phyloP scores from a whole-genome alignment of 306 rosid species.

The Dalbergia cochinchinensis region DNA sequence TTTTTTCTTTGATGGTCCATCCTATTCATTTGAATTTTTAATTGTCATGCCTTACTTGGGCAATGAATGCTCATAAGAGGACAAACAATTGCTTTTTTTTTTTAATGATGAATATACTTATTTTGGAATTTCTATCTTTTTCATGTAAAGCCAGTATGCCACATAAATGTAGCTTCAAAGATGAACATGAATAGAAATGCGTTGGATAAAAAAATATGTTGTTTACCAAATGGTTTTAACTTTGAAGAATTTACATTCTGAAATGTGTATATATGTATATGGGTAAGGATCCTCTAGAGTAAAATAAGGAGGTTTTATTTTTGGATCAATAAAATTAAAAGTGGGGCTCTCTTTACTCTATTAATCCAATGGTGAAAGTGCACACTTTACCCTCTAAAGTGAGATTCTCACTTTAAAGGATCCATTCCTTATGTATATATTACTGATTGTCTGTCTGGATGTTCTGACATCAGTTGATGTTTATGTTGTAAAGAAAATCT shows the following conservation, averaged over 20 bases:
- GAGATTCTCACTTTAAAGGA: too few relatives aligned
- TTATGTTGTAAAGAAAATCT: conserved; percentile 33
- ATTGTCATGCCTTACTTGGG: conserved; percentile 34
- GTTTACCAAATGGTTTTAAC: conserved; percentile 40
- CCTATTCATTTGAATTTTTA: conserved; percentile 19
- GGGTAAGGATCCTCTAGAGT: too few relatives aligned
- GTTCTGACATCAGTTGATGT: conserved; percentile 30
- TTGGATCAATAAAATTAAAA: too few relatives aligned
- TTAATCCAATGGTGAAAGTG: too few relatives aligned
- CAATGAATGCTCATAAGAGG: conserved; percentile 32
- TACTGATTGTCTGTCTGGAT: conserved; percentile 27
- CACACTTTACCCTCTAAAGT: too few relatives aligned
- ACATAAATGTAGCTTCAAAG: conserved; percentile 36
- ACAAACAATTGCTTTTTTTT: conserved; percentile 24
- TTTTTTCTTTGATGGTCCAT: conserved; percentile 37
- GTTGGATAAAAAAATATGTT: conserved; percentile 41
- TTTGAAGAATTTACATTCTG: background rate
- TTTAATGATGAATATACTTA: conserved; percentile 41
- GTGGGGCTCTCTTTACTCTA: too few relatives aligned
- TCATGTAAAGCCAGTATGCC: conserved; percentile 32
- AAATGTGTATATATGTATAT: background rate
- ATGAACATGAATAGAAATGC: conserved; percentile 39
- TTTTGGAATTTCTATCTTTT: conserved; percentile 25
- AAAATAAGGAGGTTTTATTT: too few relatives aligned
- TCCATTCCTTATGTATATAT: conserved; percentile 1